phyloP scores from a whole-genome alignment of 2,329 filamentous ascomycete species.

The Blastomyces parvus region DNA sequence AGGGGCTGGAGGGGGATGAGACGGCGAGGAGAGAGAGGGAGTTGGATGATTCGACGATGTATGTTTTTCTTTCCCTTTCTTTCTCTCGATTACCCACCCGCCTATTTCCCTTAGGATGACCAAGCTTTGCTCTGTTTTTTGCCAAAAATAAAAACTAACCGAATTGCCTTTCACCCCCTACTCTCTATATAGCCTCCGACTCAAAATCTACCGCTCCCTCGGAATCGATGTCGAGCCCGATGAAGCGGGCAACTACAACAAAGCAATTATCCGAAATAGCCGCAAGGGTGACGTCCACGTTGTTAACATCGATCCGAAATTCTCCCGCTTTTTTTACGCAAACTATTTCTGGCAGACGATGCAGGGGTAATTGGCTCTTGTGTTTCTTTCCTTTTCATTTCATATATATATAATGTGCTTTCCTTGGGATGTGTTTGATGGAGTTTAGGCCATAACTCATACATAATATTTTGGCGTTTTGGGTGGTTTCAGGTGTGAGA shows the following conservation, averaged over 20 bases:
- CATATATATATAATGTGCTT: not conserved
- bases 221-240: conserved; percentile 86
- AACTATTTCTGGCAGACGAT: conserved; percentile 94
- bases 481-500: not conserved
- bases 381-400: not conserved
- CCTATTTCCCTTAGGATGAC: too few relatives aligned
- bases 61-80: conserved; percentile 13
- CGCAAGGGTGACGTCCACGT: conserved; percentile 87
- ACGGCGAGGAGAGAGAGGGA: conserved; percentile 43
- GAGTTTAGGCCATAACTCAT: not conserved
- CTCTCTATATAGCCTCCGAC: conserved; percentile 49
- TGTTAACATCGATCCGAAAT: conserved; percentile 86
- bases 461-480: not conserved
- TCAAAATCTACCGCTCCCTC: conserved; percentile 84
- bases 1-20: conserved; percentile 69
- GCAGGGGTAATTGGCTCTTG: conserved; percentile 36
- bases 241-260: conserved; percentile 68
- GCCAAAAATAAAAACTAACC: not conserved
- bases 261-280: conserved; percentile 75
- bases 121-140: not conserved
- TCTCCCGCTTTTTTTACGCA: conserved; percentile 83
- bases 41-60: conserved; percentile 43
- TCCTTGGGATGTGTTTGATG: not conserved
- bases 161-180: too few relatives aligned
- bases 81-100: not conserved